A percentile compares a stretch with the other conserved stretches of the same genome.
These are phyloP conservation scores for Phytophthora lateralis DNA, from an alignment of 352 stramenopile genomes.

Conservation along the genomic window DNA sequence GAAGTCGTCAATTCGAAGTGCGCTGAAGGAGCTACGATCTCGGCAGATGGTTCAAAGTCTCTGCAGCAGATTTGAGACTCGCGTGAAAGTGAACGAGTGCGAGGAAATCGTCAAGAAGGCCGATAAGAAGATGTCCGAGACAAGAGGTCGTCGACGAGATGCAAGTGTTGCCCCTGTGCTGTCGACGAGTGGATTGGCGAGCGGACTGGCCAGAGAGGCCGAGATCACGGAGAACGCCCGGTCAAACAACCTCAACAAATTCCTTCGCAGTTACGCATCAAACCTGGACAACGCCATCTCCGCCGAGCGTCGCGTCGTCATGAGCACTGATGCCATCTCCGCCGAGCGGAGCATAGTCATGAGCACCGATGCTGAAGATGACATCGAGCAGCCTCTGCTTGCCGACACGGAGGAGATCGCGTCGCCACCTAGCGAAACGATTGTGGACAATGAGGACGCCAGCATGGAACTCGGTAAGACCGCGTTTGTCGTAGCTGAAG, in stretches of 20 bases:
- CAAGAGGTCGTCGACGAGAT: constrained; percentile 18
- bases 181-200: constrained; percentile 8
- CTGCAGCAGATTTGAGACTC: constrained; percentile 60
- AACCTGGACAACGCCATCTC: constrained; percentile 57
- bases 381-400: constrained; percentile 24
- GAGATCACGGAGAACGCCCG: constrained; percentile 31
- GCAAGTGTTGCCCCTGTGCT: constrained; percentile 15
- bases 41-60: constrained; percentile 56
- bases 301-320: constrained; percentile 10
- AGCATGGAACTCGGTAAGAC: constrained; percentile 26
- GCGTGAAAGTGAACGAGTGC: constrained; percentile 20
- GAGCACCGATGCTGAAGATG: constrained; percentile 20
- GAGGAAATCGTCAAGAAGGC: constrained; percentile 18
- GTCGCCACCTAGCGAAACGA: not conserved
- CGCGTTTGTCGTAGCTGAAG: not conserved
- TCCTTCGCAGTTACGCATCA: constrained; percentile 65
- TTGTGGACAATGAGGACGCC: constrained; percentile 6
- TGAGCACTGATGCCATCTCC: constrained; percentile 12
- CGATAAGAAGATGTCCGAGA: constrained; percentile 10
- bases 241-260: constrained; percentile 72
- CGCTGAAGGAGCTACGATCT: constrained; percentile 53
- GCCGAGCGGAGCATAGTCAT: constrained; percentile 14
- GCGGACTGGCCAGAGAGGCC: constrained; percentile 10
- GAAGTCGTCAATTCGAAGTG: constrained; percentile 54
- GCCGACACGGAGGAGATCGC: constrained; percentile 7